Conservation (phyloP, 176 grass and related monocot species). For the Poa pratensis region DNA sequence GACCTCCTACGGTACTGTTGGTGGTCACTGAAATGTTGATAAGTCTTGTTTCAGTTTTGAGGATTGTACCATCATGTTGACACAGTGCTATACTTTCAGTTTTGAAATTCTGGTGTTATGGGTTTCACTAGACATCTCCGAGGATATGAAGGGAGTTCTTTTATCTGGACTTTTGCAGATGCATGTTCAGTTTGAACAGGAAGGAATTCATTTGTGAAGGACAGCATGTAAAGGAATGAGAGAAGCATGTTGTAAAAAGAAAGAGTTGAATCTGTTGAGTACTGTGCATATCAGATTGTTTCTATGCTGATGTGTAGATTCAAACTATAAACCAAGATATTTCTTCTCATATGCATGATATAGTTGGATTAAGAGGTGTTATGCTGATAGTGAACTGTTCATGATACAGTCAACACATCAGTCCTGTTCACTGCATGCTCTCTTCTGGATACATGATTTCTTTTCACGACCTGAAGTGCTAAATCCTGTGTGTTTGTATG, state of each 20-base stretch:
- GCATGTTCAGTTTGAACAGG: constrained; percentile 32
- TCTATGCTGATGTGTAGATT: not conserved
- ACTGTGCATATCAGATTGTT: not conserved
- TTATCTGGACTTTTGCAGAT: constrained; percentile 35
- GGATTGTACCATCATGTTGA: constrained; percentile 24
- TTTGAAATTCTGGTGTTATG: constrained; percentile 18
- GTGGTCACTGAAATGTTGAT: not conserved
- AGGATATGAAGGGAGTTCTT: constrained; percentile 31
- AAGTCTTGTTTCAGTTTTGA: constrained; percentile 22
- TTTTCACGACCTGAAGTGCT: no score
- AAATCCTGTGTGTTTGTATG: no score
- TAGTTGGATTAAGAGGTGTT: not conserved
- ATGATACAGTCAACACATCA: not conserved
- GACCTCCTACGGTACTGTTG: constrained; percentile 25
- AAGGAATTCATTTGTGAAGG: constrained; percentile 11
- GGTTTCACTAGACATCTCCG: not conserved
- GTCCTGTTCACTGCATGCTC: not conserved
- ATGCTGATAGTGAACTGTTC: not conserved
- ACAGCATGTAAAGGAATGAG: constrained; percentile 16
- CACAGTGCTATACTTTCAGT: constrained; percentile 29
- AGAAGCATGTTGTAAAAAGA: not conserved
- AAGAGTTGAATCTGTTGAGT: not conserved
- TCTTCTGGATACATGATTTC: no score
- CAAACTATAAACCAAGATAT: not conserved
- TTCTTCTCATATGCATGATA: constrained; percentile 1